phyloP scores from a whole-genome alignment of 805 yeast species.

The Nakazawaea peltata region DNA sequence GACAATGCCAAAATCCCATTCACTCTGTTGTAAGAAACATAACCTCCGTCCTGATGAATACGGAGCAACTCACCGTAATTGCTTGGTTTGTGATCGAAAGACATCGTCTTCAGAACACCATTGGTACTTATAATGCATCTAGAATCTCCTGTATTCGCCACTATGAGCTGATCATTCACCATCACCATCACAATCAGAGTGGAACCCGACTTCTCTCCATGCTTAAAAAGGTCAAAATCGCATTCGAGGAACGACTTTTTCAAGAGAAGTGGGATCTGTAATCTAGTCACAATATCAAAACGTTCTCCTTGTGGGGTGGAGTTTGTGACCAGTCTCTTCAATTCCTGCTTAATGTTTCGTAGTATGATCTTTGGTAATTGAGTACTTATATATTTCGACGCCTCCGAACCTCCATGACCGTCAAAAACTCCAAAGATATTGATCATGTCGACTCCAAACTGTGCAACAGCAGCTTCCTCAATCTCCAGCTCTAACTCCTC shows the following conservation, averaged over 20 bases:
- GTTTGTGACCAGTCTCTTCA: background rate
- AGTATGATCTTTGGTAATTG: constrained; percentile 30
- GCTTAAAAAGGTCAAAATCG: constrained; percentile 34
- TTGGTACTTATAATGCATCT: constrained; percentile 48
- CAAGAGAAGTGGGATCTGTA: constrained; percentile 22
- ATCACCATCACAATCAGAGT: constrained; percentile 42
- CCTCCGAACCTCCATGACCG: constrained; percentile 72
- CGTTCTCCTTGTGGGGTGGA: no score
- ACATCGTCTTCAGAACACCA: constrained; percentile 51
- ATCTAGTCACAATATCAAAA: constrained; percentile 13
- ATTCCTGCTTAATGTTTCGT: constrained; percentile 16
- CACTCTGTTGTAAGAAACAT: constrained; percentile 51
- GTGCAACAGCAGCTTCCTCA: background rate
- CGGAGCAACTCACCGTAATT: constrained; percentile 51
- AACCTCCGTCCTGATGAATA: constrained; percentile 52
- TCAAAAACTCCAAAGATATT: constrained; percentile 68
- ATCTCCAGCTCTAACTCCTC: constrained; percentile 2
- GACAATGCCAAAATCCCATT: constrained; percentile 51
- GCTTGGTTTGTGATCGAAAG: constrained; percentile 60
- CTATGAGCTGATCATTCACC: constrained; percentile 36
- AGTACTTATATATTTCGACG: constrained; percentile 46
- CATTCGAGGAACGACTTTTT: constrained; percentile 36
- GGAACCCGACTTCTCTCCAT: constrained; percentile 39
- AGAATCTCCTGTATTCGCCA: constrained; percentile 74
- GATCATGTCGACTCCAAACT: background rate